Base-by-base conservation (phyloP, 2,329 filamentous ascomycete species). In the Pyrenophora graminea region DNA sequence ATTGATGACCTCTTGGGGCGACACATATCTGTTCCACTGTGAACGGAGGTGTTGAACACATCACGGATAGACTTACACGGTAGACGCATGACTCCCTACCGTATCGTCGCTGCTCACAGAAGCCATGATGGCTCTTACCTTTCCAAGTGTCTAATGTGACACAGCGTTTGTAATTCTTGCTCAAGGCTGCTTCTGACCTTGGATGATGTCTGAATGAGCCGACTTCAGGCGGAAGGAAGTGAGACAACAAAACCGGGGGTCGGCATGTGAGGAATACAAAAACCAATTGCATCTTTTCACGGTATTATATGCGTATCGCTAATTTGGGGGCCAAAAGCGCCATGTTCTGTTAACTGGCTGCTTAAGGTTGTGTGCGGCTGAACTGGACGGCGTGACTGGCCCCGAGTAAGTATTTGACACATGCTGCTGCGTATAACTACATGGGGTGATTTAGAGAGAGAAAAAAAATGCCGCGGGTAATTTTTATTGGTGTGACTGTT, bases 1-100 rank as follows among this genome's bases (percentile, higher is more conserved):
- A 55, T 89, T 84, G 43, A 91, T 81, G 9, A 77, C 78, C 44
- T 84, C 79, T 67, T 91, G 89, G 0, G 86, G 85, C 19, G 49
- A 30, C 7, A 30, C 27, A 30, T 13, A 12, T 30, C 27, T 30
- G 12, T 30, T 30, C 9, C 5, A 9, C 27, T 13, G 10, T 30
- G 27, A 30, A 30, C 12, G 1, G 10, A 30, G 27, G 27, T 10
- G 27, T 30, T 9, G 9, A 30, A 12, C 27, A 10, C 10, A 30
- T 9, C 9, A 10, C 5, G 27, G 27, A 5, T 30, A 30, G 27
- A 30, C 27, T 30, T 30, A 30, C 27, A 9, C 8, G 10, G 27
- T 30, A 9, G 27, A 30, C 9, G 7, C 27, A 13, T 30, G 56
- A 31, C 52, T 55, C 40, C 31, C 42, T 10, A 48, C 40, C 30